Conservation (phyloP, 306 rosid genomes). For the Hippophae tibetana region DNA sequence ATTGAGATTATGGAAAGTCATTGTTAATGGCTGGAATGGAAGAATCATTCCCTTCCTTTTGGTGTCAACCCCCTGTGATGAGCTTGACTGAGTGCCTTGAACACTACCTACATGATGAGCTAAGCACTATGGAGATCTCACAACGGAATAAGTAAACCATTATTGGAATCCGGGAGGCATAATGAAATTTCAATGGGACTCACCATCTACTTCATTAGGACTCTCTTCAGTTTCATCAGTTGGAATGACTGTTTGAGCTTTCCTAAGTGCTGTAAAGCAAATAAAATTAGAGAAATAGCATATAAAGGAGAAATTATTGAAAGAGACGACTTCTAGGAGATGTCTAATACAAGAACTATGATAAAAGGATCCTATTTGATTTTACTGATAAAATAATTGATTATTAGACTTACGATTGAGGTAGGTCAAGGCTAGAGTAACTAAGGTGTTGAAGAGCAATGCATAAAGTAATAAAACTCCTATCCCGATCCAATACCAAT, state of each 20-base stretch:
- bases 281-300: slow-evolving; percentile 5
- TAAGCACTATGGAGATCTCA: slow-evolving; percentile 9
- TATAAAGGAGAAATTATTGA: slow-evolving; percentile 7
- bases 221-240: slow-evolving; percentile 29
- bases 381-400: slow-evolving; percentile 2
- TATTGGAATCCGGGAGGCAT: slow-evolving; percentile 3
- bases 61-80: slow-evolving; percentile 3
- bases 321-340: not conserved
- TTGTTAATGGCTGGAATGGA: slow-evolving; percentile 81
- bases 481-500: slow-evolving; percentile 75
- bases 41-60: slow-evolving; percentile 77
- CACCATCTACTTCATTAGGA: slow-evolving; percentile 31
- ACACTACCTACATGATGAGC: slow-evolving; percentile 28
- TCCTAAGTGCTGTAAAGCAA: slow-evolving; percentile 39
- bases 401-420: slow-evolving; percentile 57
- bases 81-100: slow-evolving; percentile 10
- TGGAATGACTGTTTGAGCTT: slow-evolving; percentile 44
- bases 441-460: slow-evolving; percentile 43
- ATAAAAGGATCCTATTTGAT: not conserved
- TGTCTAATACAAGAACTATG: not conserved
- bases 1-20: slow-evolving; percentile 79
- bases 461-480: slow-evolving; percentile 37
- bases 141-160: slow-evolving; percentile 1
- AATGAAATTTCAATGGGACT: slow-evolving; percentile 14
- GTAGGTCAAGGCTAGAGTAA: slow-evolving; percentile 65